Percentiles rank a stretch among this genome's conserved stretches.
phyloP scores from a whole-genome alignment of 768 basidiomycete genomes.

The Hygrophoropsis aurantiaca region DNA sequence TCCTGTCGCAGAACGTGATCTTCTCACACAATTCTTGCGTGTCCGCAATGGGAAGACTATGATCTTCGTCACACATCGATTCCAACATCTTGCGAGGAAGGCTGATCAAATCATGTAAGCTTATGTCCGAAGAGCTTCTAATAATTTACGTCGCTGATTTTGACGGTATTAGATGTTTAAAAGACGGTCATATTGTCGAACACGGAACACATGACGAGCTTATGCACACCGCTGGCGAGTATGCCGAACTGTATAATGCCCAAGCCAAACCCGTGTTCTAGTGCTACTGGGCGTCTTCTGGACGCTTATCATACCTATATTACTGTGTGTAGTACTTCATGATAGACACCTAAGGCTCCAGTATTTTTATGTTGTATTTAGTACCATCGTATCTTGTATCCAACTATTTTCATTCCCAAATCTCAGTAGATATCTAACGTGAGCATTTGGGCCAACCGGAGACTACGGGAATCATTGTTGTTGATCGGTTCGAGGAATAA shows the following conservation, averaged over 20 bases:
- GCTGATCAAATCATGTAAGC: constrained; percentile 56
- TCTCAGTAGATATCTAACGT: neutral
- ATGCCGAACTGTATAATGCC: constrained; percentile 27
- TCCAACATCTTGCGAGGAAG: constrained; percentile 45
- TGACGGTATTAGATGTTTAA: constrained; percentile 26
- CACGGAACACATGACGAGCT: constrained; percentile 29
- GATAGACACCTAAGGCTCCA: neutral
- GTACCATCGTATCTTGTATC: neutral
- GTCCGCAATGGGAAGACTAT: constrained; percentile 48
- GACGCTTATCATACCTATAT: no score
- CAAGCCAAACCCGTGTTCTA: constrained; percentile 13
- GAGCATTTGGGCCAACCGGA: no score
- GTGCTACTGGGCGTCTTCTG: no score
- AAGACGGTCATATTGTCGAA: constrained; percentile 30
- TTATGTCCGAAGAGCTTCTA: neutral
- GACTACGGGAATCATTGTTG: no score
- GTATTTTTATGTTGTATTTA: neutral
- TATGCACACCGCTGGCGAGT: constrained; percentile 20
- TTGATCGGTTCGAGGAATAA: no score
- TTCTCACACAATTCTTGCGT: constrained; percentile 41
- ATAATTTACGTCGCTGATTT: neutral
- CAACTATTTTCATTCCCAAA: neutral
- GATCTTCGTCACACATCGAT: constrained; percentile 57
- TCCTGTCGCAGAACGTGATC: constrained; percentile 48
- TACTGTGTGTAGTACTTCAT: constrained; percentile 4